phyloP scores from a whole-genome alignment of 352 stramenopile species.

The Elongisporangium prolatum region DNA sequence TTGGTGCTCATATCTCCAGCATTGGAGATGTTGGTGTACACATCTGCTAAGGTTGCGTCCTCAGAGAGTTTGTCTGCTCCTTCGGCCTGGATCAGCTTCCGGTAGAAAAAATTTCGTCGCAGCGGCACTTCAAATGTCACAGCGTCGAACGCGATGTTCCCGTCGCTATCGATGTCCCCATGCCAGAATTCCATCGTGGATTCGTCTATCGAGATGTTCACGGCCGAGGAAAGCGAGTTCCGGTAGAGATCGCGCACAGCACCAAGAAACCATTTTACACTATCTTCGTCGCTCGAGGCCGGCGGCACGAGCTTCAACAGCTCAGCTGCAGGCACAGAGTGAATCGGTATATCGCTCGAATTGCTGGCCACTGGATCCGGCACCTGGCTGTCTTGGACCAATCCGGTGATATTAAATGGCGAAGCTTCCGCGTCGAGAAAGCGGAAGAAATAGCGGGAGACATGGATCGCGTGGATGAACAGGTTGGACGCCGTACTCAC shows the following conservation, averaged over 20 bases:
- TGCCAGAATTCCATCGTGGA: background rate
- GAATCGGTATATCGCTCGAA: background rate
- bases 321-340: background rate
- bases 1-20: conserved; percentile 2
- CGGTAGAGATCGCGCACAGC: background rate
- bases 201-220: background rate
- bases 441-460: background rate
- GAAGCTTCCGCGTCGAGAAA: background rate
- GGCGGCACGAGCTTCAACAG: background rate
- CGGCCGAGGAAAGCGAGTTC: background rate
- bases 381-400: background rate
- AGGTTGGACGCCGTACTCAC: background rate
- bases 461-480: background rate
- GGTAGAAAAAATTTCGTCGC: conserved; percentile 10
- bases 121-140: conserved; percentile 40
- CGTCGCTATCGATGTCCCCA: background rate
- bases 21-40: conserved; percentile 12
- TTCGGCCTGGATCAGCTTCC: conserved; percentile 7
- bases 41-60: conserved; percentile 1
- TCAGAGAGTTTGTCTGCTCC: conserved; percentile 5
- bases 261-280: background rate
- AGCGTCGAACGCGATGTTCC: conserved; percentile 27
- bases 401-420: background rate
- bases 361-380: background rate
- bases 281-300: background rate